Conservation (phyloP, 169 alveolate genomes). For the Fabrea salina region DNA sequence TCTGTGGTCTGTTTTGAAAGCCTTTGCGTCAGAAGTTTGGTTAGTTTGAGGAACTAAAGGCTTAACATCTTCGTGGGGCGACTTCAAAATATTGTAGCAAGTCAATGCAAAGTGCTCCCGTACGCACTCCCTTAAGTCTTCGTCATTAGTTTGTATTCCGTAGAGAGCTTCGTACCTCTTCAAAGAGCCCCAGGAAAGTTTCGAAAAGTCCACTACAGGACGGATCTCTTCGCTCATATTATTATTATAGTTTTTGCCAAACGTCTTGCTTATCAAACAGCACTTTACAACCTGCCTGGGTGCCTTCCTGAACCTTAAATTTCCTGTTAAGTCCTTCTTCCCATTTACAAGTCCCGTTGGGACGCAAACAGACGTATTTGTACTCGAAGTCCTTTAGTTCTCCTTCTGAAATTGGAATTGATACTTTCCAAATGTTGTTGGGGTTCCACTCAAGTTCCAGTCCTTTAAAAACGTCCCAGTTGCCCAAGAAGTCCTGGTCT, state of each 20-base stretch:
- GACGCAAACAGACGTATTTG: constrained; percentile 1
- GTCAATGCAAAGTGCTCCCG: constrained; percentile 17
- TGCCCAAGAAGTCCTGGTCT: not conserved
- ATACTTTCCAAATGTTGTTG: not conserved
- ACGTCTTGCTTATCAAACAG: not conserved
- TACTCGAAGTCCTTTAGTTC: constrained; percentile 6
- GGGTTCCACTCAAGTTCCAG: not conserved
- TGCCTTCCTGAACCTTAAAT: not conserved
- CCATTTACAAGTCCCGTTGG: not conserved
- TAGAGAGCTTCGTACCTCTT: constrained; percentile 28
- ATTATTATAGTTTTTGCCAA: too few species aligned
- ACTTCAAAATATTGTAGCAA: not conserved
- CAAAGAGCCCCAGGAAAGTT: constrained; percentile 24
- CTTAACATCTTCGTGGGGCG: not conserved
- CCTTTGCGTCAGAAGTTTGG: not conserved
- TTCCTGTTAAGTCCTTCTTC: constrained; percentile 13
- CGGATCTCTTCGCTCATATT: not conserved
- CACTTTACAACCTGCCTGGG: not conserved
- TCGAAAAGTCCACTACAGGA: constrained; percentile 33
- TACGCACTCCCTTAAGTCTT: not conserved
- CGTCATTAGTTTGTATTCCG: not conserved
- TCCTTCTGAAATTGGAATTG: not conserved
- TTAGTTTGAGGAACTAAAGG: not conserved
- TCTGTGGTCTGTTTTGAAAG: constrained; percentile 2
- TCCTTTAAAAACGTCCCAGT: constrained; percentile 2